Evolutionary conservation across 1,284 basidiomycete species (phyloP), one percentile per base, ranked within the genome.

Genomic region (Trichosporon sp.): DNA sequence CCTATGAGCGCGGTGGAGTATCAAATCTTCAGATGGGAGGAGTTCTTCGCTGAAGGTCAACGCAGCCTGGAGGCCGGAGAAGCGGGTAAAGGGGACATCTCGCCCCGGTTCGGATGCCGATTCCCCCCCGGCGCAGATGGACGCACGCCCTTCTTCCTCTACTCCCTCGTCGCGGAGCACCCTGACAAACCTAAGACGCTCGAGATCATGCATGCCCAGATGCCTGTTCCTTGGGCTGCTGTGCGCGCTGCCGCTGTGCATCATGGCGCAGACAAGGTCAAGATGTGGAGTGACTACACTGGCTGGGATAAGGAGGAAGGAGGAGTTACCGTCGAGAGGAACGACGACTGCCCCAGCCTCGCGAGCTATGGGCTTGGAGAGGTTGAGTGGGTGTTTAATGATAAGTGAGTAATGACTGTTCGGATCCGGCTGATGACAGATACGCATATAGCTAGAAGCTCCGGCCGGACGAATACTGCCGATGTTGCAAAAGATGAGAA

Each of bases 341-440:
- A 67, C 23, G 60, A 67, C 34, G 52, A 33, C 36, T 31, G 62
- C 34, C 21, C 63, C 7, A 56, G 57, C 16, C 33, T 67, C 16
- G 66, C 66, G 14, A 21, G 27, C 52, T 67, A 67, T 40, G 63
- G 60, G 8, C 14, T 60, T 16, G 60, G 44, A 31, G 27, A 62
- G 19, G 36, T 65, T 16, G 66, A 67, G 32, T 67, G 66, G 66
- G 58, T 60, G 61, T 63, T 36, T 19, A 25, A 36, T 7, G 63
- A 67, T 37, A 58, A 60, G 66, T 67, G 31, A 32, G 64, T 58
- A 21, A 4, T 6, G n/a, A 33, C 2, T 2, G n/a, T 2, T 11
- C 13, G 7, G 29, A 4, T 10, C 1, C 1, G 2, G 29, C 64
- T 65, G 61, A 65, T 56, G 19, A 1, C 46, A 66, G 65, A 56